Evolutionary conservation across 2,329 filamentous ascomycete species (phyloP).

Genomic region (Aaosphaeria arxii): DNA sequence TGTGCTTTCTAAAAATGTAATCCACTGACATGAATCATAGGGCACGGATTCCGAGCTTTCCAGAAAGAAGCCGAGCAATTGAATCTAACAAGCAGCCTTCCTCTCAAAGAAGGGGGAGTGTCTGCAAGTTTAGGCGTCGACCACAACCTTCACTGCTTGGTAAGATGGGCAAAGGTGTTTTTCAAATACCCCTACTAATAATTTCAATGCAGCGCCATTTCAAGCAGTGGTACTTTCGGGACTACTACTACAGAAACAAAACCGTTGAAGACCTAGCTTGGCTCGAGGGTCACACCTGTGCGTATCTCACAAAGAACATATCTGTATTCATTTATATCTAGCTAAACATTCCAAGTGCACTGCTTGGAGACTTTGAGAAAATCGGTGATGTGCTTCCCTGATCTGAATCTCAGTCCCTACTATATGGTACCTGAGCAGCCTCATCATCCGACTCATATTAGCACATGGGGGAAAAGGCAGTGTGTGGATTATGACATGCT

Average conservation of each 20-base stretch:
- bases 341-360: neutral
- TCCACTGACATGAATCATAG: neutral
- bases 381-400: slow-evolving; percentile 1
- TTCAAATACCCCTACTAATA: neutral
- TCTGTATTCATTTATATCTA: neutral
- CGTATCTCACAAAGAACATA: neutral
- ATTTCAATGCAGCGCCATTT: neutral
- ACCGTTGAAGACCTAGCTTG: neutral
- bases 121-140: neutral
- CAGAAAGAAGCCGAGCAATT: slow-evolving; percentile 1
- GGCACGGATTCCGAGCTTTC: neutral
- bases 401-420: neutral
- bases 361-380: slow-evolving; percentile 2
- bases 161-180: neutral
- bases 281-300: slow-evolving; percentile 1
- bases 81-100: slow-evolving; percentile 1
- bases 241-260: slow-evolving; percentile 1
- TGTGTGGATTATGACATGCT: slow-evolving; percentile 1
- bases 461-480: neutral
- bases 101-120: neutral
- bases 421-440: neutral
- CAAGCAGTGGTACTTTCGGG: neutral
- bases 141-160: slow-evolving; percentile 1
- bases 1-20: neutral
- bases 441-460: neutral